A percentile compares a stretch with the other conserved stretches of the same genome.
Evolutionary conservation across 768 basidiomycete species (phyloP).

Genomic region (Auricularia auricula-judae): DNA sequence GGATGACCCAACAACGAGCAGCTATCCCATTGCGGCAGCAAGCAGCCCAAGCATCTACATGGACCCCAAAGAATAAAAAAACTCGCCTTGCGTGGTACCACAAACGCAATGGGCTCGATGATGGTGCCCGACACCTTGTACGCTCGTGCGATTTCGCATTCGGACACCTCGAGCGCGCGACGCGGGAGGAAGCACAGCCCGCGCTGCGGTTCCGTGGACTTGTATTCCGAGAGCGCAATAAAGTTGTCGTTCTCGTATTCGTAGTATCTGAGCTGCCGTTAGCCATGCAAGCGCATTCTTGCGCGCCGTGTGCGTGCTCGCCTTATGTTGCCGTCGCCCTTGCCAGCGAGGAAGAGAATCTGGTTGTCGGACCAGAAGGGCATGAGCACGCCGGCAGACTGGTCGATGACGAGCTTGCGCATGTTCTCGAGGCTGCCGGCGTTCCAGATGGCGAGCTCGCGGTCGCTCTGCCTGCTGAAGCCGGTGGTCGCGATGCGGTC

Average conservation of each 20-base stretch:
- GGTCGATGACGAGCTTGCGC: slow-evolving; percentile 74
- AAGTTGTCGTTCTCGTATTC: slow-evolving; percentile 87
- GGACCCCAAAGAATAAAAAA: slow-evolving; percentile 24
- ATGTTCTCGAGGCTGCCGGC: slow-evolving; percentile 60
- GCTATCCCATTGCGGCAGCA: too few species aligned
- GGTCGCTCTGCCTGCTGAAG: slow-evolving; percentile 93
- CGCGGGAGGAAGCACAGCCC: slow-evolving; percentile 96
- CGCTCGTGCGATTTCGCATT: slow-evolving; percentile 91
- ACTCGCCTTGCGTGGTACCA: slow-evolving; percentile 68
- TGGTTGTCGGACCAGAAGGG: slow-evolving; percentile 96
- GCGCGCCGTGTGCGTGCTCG: too few species aligned
- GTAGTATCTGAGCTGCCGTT: slow-evolving; percentile 41
- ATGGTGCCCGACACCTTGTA: slow-evolving; percentile 70
- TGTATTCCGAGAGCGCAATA: slow-evolving; percentile 68
- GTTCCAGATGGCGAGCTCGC: slow-evolving; percentile 88
- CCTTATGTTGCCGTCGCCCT: slow-evolving; percentile 94
- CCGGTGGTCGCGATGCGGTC: slow-evolving; percentile 91
- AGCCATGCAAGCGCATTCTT: too few species aligned
- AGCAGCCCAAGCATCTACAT: too few species aligned
- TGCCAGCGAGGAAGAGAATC: slow-evolving; percentile 84
- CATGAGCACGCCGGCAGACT: slow-evolving; percentile 89
- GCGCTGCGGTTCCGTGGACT: slow-evolving; percentile 85
- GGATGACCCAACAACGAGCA: too few species aligned
- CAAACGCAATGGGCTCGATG: slow-evolving; percentile 89
- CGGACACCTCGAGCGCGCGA: slow-evolving; percentile 74